Evolutionary conservation across 1,284 basidiomycete species (phyloP), one percentile per base, ranked within the genome.

Genomic region (Salmacisia buchloeana): DNA sequence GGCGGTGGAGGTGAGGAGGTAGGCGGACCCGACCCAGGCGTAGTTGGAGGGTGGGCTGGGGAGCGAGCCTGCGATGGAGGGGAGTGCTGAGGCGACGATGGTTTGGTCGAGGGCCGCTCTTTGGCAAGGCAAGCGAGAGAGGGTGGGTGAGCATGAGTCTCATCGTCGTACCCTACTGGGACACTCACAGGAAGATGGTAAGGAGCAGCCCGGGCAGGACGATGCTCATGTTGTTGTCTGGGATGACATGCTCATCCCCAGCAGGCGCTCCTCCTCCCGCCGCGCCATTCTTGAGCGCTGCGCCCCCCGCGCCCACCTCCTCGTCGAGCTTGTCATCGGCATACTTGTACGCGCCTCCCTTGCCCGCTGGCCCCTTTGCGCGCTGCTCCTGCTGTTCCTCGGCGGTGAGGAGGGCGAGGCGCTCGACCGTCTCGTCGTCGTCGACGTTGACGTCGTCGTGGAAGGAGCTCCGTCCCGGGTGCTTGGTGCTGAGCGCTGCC

Each of bases 1-100:
- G 0, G 79, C 76, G 1, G 81, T 77, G n/a, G 76, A 71, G 0
- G 80, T 69, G n/a, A 83, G 77, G 9, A 82, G 71, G 64, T 83
- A 83, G 0, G 80, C 80, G 2, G 76, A 72, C 1, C 81, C 82
- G 3, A 82, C 79, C 82, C 81, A 83, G 29, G 72, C 70, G 66
- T 81, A 82, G 43, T 65, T 61, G 1, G 61, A 60, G 1, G 73
- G 58, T 23, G 61, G 49, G 12, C 64, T 67, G 31, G 69, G 52
- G 0, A 77, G 60, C 13, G 68, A 61, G 35, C 65, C 66, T 13
- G 67, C 66, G 60, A 77, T 76, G 29, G 69, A 74, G 0, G 81
- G 81, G 2, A 82, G 68, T 3, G 78, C 78, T 0, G 77, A 81
- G 2, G 71, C 65, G 1, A 82, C 77, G 27, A 78, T 79, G 23